phyloP scores from a whole-genome alignment of 768 basidiomycete genomes.

The Chlorophyllum brunneum region DNA sequence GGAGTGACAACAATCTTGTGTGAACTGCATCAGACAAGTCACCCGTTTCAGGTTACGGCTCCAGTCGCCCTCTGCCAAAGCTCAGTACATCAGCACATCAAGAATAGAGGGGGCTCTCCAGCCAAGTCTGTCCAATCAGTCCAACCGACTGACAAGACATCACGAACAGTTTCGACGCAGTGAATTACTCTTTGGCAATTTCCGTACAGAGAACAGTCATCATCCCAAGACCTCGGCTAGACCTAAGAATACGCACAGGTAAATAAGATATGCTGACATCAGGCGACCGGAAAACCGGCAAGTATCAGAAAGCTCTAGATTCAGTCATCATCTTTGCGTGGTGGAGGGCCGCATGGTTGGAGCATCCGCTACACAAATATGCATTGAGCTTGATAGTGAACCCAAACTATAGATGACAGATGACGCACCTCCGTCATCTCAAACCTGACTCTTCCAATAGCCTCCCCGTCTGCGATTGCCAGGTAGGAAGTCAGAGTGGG shows the following conservation, averaged over 20 bases:
- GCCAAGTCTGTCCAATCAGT: neutral
- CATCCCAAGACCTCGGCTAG: constrained; percentile 4
- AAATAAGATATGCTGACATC: neutral
- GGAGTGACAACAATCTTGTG: neutral
- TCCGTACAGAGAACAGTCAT: constrained; percentile 2
- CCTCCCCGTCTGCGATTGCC: constrained; percentile 91
- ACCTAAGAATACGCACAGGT: constrained; percentile 9
- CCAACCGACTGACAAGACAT: neutral
- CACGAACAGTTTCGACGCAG: neutral
- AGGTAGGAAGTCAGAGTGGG: constrained; percentile 81
- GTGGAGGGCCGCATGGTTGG: constrained; percentile 91
- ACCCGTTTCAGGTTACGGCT: constrained; percentile 1
- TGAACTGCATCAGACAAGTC: neutral
- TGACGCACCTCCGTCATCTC: constrained; percentile 88
- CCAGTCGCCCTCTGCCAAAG: neutral
- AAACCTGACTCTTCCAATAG: constrained; percentile 84
- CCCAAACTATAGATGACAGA: neutral
- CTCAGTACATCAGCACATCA: neutral
- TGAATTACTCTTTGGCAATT: neutral
- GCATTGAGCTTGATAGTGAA: constrained; percentile 11
- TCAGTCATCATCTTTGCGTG: constrained; percentile 81
- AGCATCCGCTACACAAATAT: constrained; percentile 70
- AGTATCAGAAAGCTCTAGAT: constrained; percentile 1
- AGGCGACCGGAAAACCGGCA: neutral
- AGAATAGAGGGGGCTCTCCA: neutral